These are phyloP conservation scores for Boletales sp. DNA, from an alignment of 768 basidiomycete species.

Conservation along the genomic window DNA sequence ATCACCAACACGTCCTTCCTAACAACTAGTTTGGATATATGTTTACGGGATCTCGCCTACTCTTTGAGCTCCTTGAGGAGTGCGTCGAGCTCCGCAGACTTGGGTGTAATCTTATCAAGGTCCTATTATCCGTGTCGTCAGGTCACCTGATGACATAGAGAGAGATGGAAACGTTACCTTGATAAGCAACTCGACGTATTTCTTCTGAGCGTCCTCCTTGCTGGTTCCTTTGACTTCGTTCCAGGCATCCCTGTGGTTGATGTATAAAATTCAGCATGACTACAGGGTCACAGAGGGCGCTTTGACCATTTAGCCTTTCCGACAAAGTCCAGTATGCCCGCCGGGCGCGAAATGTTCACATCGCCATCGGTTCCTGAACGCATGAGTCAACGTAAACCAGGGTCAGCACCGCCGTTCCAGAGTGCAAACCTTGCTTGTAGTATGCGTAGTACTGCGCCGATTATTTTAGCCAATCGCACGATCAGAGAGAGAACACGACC, in stretches of 20 bases:
- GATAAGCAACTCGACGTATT: conserved; percentile 76
- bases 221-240: conserved; percentile 63
- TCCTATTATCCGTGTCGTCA: conserved; percentile 38
- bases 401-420: background rate
- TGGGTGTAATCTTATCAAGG: conserved; percentile 44
- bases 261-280: background rate
- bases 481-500: conserved; percentile 26
- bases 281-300: conserved; percentile 5
- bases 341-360: conserved; percentile 59
- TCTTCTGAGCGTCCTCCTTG: conserved; percentile 64
- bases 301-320: conserved; percentile 87
- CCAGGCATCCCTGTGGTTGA: conserved; percentile 80
- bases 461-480: conserved; percentile 5
- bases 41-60: conserved; percentile 13
- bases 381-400: background rate
- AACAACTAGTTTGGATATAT: background rate
- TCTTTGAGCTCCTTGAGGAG: conserved; percentile 60
- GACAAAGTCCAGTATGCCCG: conserved; percentile 79
- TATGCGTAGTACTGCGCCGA: conserved; percentile 79
- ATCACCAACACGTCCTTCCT: no score
- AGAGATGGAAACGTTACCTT: conserved; percentile 42
- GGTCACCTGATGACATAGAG: no score
- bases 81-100: conserved; percentile 49
- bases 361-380: conserved; percentile 71
- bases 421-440: conserved; percentile 81